phyloP scores from a whole-genome alignment of 176 grass and related monocot genomes.

The Tillandsia fasciculata region DNA sequence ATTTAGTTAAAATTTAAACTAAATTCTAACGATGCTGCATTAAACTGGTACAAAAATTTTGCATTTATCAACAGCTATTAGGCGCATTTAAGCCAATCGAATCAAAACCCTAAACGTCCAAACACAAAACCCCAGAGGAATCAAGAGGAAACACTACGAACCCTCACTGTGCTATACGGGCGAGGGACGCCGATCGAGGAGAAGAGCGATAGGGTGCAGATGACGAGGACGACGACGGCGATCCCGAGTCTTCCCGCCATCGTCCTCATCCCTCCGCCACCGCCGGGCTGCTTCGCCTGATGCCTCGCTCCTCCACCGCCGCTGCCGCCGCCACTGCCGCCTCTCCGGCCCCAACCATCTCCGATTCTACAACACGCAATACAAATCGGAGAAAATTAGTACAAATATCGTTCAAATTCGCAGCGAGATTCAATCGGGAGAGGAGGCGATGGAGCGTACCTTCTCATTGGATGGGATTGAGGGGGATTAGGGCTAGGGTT shows the following conservation, averaged over 20 bases:
- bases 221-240: constrained; percentile 22
- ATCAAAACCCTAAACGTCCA: not conserved
- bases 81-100: too few relatives aligned
- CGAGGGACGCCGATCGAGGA: constrained; percentile 19
- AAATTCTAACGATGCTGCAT: too few relatives aligned
- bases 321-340: constrained; percentile 6
- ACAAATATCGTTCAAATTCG: not conserved
- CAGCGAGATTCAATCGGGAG: not conserved
- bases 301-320: constrained; percentile 9
- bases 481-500: not conserved
- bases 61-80: too few relatives aligned
- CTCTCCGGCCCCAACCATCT: constrained; percentile 28
- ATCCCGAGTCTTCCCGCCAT: constrained; percentile 23
- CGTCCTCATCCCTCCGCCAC: constrained; percentile 23
- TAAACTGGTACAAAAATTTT: too few relatives aligned
- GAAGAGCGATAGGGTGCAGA: constrained; percentile 28
- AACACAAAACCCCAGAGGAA: not conserved
- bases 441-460: not conserved
- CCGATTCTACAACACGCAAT: constrained; percentile 16
- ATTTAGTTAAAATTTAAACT: too few relatives aligned
- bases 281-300: constrained; percentile 25
- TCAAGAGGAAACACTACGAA: not conserved
- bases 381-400: not conserved
- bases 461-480: not conserved
- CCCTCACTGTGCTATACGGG: constrained; percentile 11